phyloP scores from a whole-genome alignment of 225 moss, liverwort and hornwort species.

The Climacium dendroides region DNA sequence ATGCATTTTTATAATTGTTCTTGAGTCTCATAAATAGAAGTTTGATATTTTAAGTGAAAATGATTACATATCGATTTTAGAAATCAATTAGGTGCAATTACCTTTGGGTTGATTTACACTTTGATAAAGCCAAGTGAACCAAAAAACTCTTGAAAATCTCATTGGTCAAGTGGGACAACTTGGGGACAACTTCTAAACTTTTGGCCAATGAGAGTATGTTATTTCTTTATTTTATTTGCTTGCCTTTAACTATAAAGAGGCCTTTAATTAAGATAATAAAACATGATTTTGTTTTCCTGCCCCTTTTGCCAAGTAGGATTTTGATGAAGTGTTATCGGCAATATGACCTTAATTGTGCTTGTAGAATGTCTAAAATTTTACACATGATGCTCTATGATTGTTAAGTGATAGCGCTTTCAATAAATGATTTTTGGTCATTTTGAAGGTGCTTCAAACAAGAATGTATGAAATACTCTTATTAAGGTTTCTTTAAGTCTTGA shows the following conservation, averaged over 20 bases:
- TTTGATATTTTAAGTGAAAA: background rate
- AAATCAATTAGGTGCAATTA: background rate
- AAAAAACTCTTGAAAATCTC: background rate
- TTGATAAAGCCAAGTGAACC: background rate
- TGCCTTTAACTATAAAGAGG: background rate
- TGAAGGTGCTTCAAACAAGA: background rate
- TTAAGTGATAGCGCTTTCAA: background rate
- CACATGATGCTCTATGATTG: fast-evolving
- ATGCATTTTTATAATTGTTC: fast-evolving
- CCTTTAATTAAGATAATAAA: background rate
- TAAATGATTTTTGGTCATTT: background rate
- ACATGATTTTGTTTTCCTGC: fast-evolving
- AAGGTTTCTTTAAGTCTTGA: background rate
- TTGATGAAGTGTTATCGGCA: background rate
- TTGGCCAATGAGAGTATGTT: background rate
- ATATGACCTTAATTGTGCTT: too few relatives aligned
- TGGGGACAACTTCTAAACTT: background rate
- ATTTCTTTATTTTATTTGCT: background rate
- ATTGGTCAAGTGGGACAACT: background rate
- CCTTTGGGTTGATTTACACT: fast-evolving
- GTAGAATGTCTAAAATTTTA: background rate
- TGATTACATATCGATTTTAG: fast-evolving
- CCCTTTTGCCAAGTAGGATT: background rate
- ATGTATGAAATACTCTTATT: background rate
- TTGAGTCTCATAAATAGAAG: background rate